These are phyloP conservation scores for Ceratocystis destructans DNA, from an alignment of 2,329 filamentous ascomycete genomes.

Conservation along the genomic window DNA sequence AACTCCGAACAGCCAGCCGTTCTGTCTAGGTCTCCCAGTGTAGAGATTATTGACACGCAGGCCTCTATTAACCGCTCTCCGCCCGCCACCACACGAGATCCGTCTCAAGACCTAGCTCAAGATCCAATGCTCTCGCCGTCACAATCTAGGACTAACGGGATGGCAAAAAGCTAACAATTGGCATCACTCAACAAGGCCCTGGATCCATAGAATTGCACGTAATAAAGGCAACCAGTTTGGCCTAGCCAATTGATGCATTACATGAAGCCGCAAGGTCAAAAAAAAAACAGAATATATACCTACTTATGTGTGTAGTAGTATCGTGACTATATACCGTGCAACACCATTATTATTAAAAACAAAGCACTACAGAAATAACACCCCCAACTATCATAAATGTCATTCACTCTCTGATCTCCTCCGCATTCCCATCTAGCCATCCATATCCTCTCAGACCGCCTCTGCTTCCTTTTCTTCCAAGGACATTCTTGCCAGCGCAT, in stretches of 20 bases:
- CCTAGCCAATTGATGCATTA: neutral
- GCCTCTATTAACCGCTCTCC: neutral
- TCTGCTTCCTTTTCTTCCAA: conserved; percentile 25
- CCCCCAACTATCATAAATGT: neutral
- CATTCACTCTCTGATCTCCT: neutral
- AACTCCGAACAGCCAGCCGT: neutral
- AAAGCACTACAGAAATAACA: neutral
- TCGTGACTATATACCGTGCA: neutral
- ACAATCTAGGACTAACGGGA: neutral
- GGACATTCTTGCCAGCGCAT: conserved; percentile 28
- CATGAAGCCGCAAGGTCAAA: neutral
- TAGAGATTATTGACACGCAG: neutral
- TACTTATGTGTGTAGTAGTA: too few relatives aligned
- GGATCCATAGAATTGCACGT: neutral
- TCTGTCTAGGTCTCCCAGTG: neutral
- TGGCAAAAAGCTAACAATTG: neutral
- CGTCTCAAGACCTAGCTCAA: neutral
- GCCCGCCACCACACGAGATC: neutral
- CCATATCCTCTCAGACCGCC: too few relatives aligned
- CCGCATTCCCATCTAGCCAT: too few relatives aligned
- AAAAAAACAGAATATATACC: too few relatives aligned
- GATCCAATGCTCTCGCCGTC: neutral
- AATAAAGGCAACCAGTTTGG: neutral
- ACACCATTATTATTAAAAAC: neutral
- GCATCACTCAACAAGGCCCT: conserved; percentile 6